A percentile compares a stretch with the other conserved stretches of the same genome.
phyloP scores from a whole-genome alignment of 257 asterid species.

The Sherardia arvensis region DNA sequence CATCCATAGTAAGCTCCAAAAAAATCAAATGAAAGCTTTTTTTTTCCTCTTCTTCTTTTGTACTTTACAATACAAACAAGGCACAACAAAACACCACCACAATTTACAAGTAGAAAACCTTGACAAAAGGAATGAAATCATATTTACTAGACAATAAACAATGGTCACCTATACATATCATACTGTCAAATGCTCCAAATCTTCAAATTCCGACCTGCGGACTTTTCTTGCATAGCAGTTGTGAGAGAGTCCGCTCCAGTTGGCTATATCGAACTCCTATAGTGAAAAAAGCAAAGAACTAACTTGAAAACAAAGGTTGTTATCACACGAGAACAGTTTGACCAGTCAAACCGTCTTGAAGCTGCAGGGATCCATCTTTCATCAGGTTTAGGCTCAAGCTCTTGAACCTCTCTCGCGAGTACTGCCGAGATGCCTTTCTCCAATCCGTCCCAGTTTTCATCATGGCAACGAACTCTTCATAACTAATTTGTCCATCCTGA shows the following conservation, averaged over 20 bases:
- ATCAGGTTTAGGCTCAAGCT: slow-evolving; percentile 82
- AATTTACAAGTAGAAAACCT: slow-evolving; percentile 13
- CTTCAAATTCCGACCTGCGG: not conserved
- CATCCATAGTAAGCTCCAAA: slow-evolving; percentile 1
- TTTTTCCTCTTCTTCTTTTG: not conserved
- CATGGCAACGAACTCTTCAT: slow-evolving; percentile 84
- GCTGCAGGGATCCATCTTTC: slow-evolving; percentile 86
- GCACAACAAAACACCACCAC: slow-evolving; percentile 4
- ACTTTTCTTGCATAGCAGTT: not conserved
- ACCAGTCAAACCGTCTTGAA: slow-evolving; percentile 70
- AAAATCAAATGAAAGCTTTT: not conserved
- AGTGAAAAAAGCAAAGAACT: slow-evolving; percentile 1
- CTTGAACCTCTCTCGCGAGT: slow-evolving; percentile 85
- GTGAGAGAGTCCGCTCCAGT: slow-evolving; percentile 3
- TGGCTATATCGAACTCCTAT: slow-evolving; percentile 3
- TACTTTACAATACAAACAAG: slow-evolving; percentile 1
- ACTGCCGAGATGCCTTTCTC: slow-evolving; percentile 92
- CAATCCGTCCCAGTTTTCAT: slow-evolving; percentile 90
- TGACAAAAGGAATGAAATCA: slow-evolving; percentile 5
- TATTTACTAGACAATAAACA: slow-evolving; percentile 13
- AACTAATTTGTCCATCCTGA: slow-evolving; percentile 75
- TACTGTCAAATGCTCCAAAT: slow-evolving; percentile 5
- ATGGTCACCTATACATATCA: slow-evolving; percentile 9
- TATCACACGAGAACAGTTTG: slow-evolving; percentile 51
- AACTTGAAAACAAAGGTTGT: slow-evolving; percentile 3